Evolutionary conservation across 176 grass and related monocot species (phyloP).

Genomic region (sorghum (Sorghum bicolor)): Sorghum_bicolor_NCBIv3 NC_012870.2:60985501-60986000

Average conservation of each 20-base stretch:
- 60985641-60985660: not conserved
- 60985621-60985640: not conserved
- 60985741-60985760: not conserved
- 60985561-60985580: not conserved
- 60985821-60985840: not conserved
- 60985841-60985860: not conserved
- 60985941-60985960: constrained; percentile 91
- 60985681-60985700: not conserved
- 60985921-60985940: constrained; percentile 65
- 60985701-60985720: not conserved
- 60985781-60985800: not conserved
- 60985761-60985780: not conserved
- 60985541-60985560: not conserved
- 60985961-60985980: constrained; percentile 49
- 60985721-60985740: not conserved
- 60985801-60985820: not conserved
- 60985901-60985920: constrained; percentile 44
- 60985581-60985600: not conserved
- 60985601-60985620: not conserved
- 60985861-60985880: constrained; percentile 37
- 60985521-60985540: not conserved
- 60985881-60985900: constrained; percentile 78
- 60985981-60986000: constrained; percentile 44
- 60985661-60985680: not conserved
- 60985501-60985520: not conserved